Conservation (phyloP, 2,329 filamentous ascomycete genomes). For the Lanzia echinophila region DNA sequence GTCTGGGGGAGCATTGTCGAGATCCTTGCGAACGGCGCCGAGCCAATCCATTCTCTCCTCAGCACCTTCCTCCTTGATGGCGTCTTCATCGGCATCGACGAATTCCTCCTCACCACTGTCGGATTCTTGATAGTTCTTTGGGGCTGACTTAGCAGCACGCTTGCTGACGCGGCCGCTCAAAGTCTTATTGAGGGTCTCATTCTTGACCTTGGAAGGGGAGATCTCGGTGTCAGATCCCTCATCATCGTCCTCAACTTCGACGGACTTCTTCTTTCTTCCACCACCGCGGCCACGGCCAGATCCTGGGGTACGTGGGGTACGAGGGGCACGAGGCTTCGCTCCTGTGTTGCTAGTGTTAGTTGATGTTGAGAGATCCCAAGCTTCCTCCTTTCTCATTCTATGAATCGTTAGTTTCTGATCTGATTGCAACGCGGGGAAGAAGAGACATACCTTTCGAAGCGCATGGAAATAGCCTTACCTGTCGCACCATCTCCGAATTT, state of each 20-base stretch:
- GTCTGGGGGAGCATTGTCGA: background rate
- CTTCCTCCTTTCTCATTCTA: constrained; percentile 18
- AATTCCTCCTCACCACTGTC: constrained; percentile 6
- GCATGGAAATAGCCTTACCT: constrained; percentile 26
- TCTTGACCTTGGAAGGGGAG: constrained; percentile 18
- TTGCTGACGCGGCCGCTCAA: constrained; percentile 19
- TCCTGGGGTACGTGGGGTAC: background rate
- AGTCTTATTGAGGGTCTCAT: constrained; percentile 18
- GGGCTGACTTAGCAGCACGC: background rate
- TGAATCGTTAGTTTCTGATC: background rate
- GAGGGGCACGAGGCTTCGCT: background rate
- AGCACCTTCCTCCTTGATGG: constrained; percentile 1
- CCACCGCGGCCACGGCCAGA: background rate
- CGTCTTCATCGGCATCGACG: background rate
- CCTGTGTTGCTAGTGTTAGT: constrained; percentile 11
- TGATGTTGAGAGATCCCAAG: constrained; percentile 16
- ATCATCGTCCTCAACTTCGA: constrained; percentile 10
- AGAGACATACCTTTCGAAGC: constrained; percentile 20
- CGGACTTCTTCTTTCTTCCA: constrained; percentile 3
- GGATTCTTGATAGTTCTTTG: constrained; percentile 1
- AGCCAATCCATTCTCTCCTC: background rate
- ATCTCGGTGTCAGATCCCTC: constrained; percentile 5
- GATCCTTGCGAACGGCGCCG: background rate
- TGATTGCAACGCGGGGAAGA: background rate
- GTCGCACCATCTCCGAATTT: constrained; percentile 22